These are phyloP conservation scores for Komagataella phaffii DNA, from an alignment of 805 yeast species.

Conservation along the genomic window DNA sequence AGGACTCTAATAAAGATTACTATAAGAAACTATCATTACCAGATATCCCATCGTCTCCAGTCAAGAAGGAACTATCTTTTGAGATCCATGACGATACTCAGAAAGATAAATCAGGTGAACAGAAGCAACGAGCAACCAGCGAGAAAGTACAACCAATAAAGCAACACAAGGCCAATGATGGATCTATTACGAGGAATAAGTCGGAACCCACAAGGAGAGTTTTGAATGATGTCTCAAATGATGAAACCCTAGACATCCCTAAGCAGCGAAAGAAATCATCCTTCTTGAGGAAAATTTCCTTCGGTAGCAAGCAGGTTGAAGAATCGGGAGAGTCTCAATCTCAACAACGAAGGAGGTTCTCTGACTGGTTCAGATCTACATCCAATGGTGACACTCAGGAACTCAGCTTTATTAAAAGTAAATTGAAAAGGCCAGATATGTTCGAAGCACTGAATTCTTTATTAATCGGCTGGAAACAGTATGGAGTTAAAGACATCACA, in stretches of 20 bases:
- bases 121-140: background rate
- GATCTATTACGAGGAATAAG: background rate
- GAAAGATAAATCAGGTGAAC: background rate
- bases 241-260: conserved; percentile 5
- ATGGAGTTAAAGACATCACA: conserved; percentile 48
- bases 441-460: conserved; percentile 51
- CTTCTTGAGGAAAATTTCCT: conserved; percentile 35
- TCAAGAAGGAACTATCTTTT: conserved; percentile 12
- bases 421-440: conserved; percentile 36
- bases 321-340: conserved; percentile 1
- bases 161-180: conserved; percentile 9
- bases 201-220: background rate
- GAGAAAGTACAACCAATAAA: conserved; percentile 6
- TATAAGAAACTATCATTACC: conserved; percentile 38
- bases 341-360: conserved; percentile 11
- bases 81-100: conserved; percentile 3
- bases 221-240: background rate
- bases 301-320: conserved; percentile 26
- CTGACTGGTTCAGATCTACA: conserved; percentile 25
- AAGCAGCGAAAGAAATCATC: conserved; percentile 22
- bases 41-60: conserved; percentile 25
- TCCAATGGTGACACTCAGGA: conserved; percentile 8
- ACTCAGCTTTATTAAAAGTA: conserved; percentile 12
- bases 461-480: conserved; percentile 53
- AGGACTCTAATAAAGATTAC: conserved; percentile 19